Base-by-base conservation (phyloP, 2,329 filamentous ascomycete genomes). In the Diplodia corticola region DNA sequence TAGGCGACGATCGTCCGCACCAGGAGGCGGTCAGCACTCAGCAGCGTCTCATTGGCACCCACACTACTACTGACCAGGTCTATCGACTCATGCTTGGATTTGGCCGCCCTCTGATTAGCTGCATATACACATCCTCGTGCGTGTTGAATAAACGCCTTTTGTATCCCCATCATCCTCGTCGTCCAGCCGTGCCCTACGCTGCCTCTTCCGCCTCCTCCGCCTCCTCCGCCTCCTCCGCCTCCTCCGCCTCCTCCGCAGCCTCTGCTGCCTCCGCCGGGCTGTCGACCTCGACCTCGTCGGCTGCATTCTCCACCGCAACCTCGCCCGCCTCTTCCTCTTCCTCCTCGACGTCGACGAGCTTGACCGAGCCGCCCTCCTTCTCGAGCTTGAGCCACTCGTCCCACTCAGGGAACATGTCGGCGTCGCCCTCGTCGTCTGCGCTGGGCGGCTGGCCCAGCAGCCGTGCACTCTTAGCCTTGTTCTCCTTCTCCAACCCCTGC, bases 321-420 rank as follows among this genome's bases (percentile, higher is more conserved):
- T 68, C 75, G n/a, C 59, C 49, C 30, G 55, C 54, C 50, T 71
- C 76, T 44, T 72, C 75, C 5, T 69, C 75, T 24, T 73, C 76
- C 7, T 72, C 73, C 20, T 73, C 76, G 13, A 66, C 66, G 5
- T 74, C 67, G 40, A 73, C 63, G 66, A 73, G 68, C 72, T 73
- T 76, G 37, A 79, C 79, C 60, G 80, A 76, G 3, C 82, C 83
- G 3, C 91, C 90, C 72, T 93, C 89, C 67, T 85, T 86, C 81
- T 98, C 95, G 69, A 97, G 76, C 74, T 86, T 85, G 71, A 98
- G 76, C 83, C 92, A 97, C 78, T 95, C 90, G 4, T 97, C 91
- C 95, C 95, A 99, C 74, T 97, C 92, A 0, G 94, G 94, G 81
- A 99, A 99, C 71, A 99, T 85, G 2, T 96, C 93, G 48, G 90